Percentiles rank a stretch among this genome's conserved stretches.
These are phyloP conservation scores for Waltiozyma sp. DNA, from an alignment of 1,139 yeast species.

Conservation along the genomic window DNA sequence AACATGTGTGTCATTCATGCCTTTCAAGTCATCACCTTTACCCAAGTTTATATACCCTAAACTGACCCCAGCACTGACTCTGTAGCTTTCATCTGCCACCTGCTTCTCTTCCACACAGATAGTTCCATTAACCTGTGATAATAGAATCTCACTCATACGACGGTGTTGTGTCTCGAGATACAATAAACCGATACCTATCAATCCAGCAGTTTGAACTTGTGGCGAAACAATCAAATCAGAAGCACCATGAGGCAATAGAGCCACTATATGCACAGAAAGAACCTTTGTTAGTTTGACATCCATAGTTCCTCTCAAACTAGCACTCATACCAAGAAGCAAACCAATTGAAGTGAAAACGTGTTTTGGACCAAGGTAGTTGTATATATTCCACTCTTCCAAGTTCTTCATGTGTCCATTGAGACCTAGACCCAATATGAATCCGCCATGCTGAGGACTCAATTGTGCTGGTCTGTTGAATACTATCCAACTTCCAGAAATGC, in stretches of 20 bases:
- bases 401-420: conserved; percentile 77
- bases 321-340: conserved; percentile 82
- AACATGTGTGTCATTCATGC: conserved; percentile 58
- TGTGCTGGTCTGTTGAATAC: conserved; percentile 68
- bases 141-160: conserved; percentile 73
- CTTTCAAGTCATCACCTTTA: conserved; percentile 53
- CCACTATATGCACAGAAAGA: conserved; percentile 85
- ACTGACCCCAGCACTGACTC: conserved; percentile 82
- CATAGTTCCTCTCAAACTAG: conserved; percentile 76
- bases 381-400: conserved; percentile 94
- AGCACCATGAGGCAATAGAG: conserved; percentile 83
- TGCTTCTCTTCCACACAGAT: conserved; percentile 47
- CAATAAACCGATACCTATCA: conserved; percentile 80
- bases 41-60: conserved; percentile 84
- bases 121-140: conserved; percentile 52
- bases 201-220: conserved; percentile 79
- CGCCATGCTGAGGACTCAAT: conserved; percentile 80
- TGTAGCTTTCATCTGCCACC: conserved; percentile 61
- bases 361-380: conserved; percentile 86
- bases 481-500: conserved; percentile 87
- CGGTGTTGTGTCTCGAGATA: conserved; percentile 73
- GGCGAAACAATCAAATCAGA: conserved; percentile 78
- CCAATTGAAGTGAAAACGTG: conserved; percentile 82
- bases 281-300: conserved; percentile 84
- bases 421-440: conserved; percentile 87